Conservation (phyloP, 257 asterid genomes). For the Dorcoceras hygrometricum region DNA sequence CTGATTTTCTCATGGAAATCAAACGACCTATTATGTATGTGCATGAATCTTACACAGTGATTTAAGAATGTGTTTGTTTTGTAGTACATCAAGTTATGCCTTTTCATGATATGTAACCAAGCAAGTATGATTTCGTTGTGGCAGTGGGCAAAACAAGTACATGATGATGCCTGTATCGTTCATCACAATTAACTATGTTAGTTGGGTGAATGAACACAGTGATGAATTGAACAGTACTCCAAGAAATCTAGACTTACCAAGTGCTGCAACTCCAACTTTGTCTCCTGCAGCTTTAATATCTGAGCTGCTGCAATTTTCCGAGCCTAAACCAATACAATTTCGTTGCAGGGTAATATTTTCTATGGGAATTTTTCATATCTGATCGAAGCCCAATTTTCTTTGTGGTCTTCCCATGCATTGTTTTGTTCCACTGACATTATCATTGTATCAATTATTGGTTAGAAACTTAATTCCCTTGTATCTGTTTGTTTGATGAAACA, state of each 20-base stretch:
- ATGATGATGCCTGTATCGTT: constrained; percentile 68
- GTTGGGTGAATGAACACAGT: constrained; percentile 29
- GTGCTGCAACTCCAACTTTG: constrained; percentile 28
- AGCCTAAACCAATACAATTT: constrained; percentile 47
- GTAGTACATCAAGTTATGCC: neutral
- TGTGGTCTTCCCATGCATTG: neutral
- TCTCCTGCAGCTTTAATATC: constrained; percentile 46
- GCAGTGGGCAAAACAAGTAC: constrained; percentile 57
- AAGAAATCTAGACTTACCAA: constrained; percentile 28
- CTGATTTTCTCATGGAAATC: constrained; percentile 12
- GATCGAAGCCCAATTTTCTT: constrained; percentile 9
- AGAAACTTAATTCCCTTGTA: constrained; percentile 11
- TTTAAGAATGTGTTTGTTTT: neutral
- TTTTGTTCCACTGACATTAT: constrained; percentile 11
- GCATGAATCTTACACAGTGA: neutral
- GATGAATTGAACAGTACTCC: constrained; percentile 32
- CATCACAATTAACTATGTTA: constrained; percentile 52
- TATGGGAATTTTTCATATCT: neutral
- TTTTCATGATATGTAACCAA: neutral
- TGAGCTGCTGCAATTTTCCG: constrained; percentile 40
- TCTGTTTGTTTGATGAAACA: constrained; percentile 30
- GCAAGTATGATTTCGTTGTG: constrained; percentile 15
- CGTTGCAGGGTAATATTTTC: constrained; percentile 66
- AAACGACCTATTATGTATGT: neutral
- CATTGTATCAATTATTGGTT: neutral